These are phyloP conservation scores for Brassica carinata DNA, from an alignment of 345 rosid species.

Conservation along the genomic window DNA sequence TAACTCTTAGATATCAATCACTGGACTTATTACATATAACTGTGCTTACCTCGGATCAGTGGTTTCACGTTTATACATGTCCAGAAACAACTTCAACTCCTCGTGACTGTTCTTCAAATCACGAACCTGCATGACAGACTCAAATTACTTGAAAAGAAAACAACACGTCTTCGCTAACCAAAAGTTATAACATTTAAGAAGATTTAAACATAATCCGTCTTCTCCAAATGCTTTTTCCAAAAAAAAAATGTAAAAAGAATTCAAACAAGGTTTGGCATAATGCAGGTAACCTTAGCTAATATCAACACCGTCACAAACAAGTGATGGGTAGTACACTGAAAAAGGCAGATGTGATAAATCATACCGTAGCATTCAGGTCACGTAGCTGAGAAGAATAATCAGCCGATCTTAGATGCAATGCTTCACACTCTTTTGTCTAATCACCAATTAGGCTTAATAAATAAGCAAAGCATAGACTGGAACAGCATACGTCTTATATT, in stretches of 20 bases:
- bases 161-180: conserved; percentile 11
- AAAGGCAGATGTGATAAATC: conserved; percentile 27
- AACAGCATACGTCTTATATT: neutral
- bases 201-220: neutral
- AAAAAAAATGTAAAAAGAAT: neutral
- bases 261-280: conserved; percentile 13
- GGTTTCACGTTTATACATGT: conserved; percentile 83
- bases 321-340: conserved; percentile 5
- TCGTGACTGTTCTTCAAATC: conserved; percentile 62
- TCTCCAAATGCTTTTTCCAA: neutral
- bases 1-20: neutral
- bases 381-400: conserved; percentile 63
- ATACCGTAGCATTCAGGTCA: conserved; percentile 76
- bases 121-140: conserved; percentile 59
- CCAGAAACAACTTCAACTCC: conserved; percentile 84
- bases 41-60: conserved; percentile 65
- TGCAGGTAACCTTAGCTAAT: neutral
- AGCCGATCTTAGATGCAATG: conserved; percentile 55
- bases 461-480: conserved; percentile 25
- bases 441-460: conserved; percentile 28
- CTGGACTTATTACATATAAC: neutral
- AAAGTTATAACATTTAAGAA: neutral
- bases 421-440: conserved; percentile 74
- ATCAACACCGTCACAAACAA: conserved; percentile 16
- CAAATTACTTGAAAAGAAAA: conserved; percentile 16